Conservation (phyloP, 768 basidiomycete species). For the Leucogyrophana mollusca region DNA sequence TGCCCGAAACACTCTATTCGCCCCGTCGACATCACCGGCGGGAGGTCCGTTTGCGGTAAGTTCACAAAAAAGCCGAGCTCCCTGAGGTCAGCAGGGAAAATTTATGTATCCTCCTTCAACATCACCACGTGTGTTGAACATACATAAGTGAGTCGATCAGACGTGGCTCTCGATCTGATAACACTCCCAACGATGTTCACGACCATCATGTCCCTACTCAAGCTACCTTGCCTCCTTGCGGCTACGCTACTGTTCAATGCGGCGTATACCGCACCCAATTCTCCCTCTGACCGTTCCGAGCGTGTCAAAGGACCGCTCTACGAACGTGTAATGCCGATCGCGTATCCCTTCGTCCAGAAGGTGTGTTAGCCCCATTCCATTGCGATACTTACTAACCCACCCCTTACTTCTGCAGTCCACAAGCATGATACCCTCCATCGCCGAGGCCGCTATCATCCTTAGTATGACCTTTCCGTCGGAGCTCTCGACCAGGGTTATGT, state of each 20-base stretch:
- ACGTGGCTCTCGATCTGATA: too few species aligned
- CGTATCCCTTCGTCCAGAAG: slow-evolving; percentile 22
- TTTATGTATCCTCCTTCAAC: too few species aligned
- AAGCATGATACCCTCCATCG: slow-evolving; percentile 27
- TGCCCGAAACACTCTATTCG: too few species aligned
- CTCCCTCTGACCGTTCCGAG: slow-evolving; percentile 19
- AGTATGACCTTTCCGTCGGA: slow-evolving; percentile 14
- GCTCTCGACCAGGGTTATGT: slow-evolving; percentile 17
- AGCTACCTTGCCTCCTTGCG: slow-evolving; percentile 20
- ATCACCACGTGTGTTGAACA: too few species aligned
- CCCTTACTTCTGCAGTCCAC: slow-evolving; percentile 15
- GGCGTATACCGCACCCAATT: slow-evolving; percentile 20
- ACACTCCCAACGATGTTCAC: too few species aligned
- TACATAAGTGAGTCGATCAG: too few species aligned
- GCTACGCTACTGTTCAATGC: slow-evolving; percentile 25
- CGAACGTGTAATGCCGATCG: slow-evolving; percentile 18
- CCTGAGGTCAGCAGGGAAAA: too few species aligned
- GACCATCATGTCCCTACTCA: slow-evolving; percentile 18
- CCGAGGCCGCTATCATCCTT: slow-evolving; percentile 22
- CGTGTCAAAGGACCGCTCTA: slow-evolving; percentile 16
- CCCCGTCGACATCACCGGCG: too few species aligned
- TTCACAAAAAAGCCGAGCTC: too few species aligned
- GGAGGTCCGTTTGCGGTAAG: too few species aligned
- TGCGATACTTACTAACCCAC: too few species aligned
- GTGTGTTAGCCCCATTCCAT: slow-evolving; percentile 11